Evolutionary conservation across 192 early-diverging fungal species (phyloP).

Genomic region (Allomyces javanicus): DNA sequence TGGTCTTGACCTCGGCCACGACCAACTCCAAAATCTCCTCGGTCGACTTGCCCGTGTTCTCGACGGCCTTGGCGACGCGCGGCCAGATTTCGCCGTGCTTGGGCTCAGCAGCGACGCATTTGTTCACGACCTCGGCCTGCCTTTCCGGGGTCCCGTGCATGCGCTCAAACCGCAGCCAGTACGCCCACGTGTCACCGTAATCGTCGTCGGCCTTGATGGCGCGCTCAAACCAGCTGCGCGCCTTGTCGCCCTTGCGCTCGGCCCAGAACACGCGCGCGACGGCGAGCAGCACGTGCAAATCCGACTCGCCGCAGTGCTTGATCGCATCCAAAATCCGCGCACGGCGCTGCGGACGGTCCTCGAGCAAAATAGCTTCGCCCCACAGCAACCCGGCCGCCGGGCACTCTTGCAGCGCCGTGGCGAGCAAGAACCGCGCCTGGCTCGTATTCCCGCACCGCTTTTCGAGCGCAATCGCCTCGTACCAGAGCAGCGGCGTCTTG

Average conservation of each 20-base stretch:
- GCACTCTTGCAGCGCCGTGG: conserved; percentile 87
- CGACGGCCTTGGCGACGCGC: conserved; percentile 49
- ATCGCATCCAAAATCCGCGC: conserved; percentile 73
- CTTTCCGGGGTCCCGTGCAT: conserved; percentile 39
- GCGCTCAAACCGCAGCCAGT: conserved; percentile 80
- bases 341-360: conserved; percentile 69
- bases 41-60: conserved; percentile 39
- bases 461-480: conserved; percentile 60
- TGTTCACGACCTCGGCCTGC: conserved; percentile 26
- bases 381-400: conserved; percentile 66
- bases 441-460: conserved; percentile 42
- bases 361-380: conserved; percentile 72
- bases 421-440: conserved; percentile 51
- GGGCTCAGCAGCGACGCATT: conserved; percentile 62
- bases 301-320: conserved; percentile 64
- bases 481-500: conserved; percentile 64
- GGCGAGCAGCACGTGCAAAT: conserved; percentile 53
- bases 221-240: conserved; percentile 73
- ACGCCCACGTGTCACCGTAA: conserved; percentile 84
- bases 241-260: conserved; percentile 84
- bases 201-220: conserved; percentile 67
- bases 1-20: conserved; percentile 1
- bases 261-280: conserved; percentile 85
- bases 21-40: conserved; percentile 35
- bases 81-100: conserved; percentile 83